phyloP scores from a whole-genome alignment of 129 eudicot species.

The Flaveria linearis region DNA sequence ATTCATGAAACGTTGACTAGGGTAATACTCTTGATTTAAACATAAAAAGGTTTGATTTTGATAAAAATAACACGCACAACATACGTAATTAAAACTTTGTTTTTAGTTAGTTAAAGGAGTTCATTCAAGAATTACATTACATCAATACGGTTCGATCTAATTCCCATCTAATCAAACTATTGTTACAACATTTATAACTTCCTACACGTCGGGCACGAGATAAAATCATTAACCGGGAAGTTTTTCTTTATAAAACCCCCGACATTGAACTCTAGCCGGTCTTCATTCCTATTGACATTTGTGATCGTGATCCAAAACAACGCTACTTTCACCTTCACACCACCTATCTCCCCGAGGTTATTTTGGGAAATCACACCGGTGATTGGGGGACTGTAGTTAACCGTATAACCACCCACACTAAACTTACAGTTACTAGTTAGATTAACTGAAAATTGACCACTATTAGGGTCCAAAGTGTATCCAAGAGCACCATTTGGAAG shows the following conservation, averaged over 20 bases:
- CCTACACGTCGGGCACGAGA: not conserved
- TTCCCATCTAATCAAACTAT: not conserved
- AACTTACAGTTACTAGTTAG: not conserved
- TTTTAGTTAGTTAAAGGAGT: not conserved
- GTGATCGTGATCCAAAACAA: not conserved
- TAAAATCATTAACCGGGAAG: not conserved
- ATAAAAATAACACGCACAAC: not conserved
- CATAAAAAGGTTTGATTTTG: not conserved
- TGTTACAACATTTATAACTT: no score
- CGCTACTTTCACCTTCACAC: constrained; percentile 6
- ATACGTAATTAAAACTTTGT: not conserved
- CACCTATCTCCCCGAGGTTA: not conserved
- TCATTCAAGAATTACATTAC: constrained; percentile 3
- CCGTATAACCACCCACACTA: not conserved
- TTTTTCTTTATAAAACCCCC: not conserved
- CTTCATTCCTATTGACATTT: not conserved
- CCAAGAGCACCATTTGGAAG: constrained; percentile 42
- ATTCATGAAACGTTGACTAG: no score
- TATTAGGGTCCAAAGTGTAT: constrained; percentile 47
- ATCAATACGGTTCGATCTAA: not conserved
- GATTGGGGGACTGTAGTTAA: not conserved
- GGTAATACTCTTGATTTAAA: not conserved
- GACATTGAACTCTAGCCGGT: not conserved
- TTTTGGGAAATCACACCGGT: constrained; percentile 11
- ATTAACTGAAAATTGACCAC: constrained; percentile 46